Percentiles rank a stretch among this genome's conserved stretches.
Conservation (phyloP, 2,329 filamentous ascomycete genomes). For the Arthrobotrys sphaeroides region DNA sequence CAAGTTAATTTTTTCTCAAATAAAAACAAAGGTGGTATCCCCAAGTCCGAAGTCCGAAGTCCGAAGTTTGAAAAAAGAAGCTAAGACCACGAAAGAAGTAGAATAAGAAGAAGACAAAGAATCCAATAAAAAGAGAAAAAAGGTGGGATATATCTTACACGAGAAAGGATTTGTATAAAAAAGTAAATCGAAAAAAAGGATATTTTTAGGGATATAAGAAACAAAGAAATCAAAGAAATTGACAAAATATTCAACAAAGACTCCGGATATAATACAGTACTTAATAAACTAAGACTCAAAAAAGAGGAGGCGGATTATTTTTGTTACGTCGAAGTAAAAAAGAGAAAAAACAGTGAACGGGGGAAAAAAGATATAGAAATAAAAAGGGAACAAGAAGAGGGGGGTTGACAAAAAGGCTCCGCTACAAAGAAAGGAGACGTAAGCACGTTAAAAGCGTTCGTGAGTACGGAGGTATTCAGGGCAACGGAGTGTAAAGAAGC, state of each 20-base stretch:
- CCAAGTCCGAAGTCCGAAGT: slow-evolving; percentile 14
- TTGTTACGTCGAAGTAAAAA: slow-evolving; percentile 13
- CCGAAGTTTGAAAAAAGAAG: no score
- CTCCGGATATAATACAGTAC: slow-evolving; percentile 53
- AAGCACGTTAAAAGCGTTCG: slow-evolving; percentile 46
- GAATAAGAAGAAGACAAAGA: background rate
- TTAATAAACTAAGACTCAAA: slow-evolving; percentile 3
- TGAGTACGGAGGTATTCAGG: slow-evolving; percentile 24
- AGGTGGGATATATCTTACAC: slow-evolving; percentile 50
- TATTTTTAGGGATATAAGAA: slow-evolving; percentile 36
- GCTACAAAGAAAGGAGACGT: slow-evolving; percentile 40
- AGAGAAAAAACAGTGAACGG: slow-evolving; percentile 5
- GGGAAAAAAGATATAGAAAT: slow-evolving; percentile 1
- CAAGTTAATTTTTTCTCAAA: no score
- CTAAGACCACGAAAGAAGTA: no score
- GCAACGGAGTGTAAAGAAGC: slow-evolving; percentile 26
- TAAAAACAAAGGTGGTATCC: slow-evolving; percentile 26
- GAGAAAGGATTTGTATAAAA: slow-evolving; percentile 45
- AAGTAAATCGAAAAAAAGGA: no score
- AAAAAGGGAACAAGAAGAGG: slow-evolving; percentile 21
- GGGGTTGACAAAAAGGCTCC: slow-evolving; percentile 27
- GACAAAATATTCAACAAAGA: slow-evolving; percentile 25
- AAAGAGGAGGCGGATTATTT: slow-evolving; percentile 32
- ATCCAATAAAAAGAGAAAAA: slow-evolving; percentile 10
- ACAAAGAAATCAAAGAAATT: no score